phyloP scores from a whole-genome alignment of 176 grass and related monocot genomes.

The Lolium multiflorum region DNA sequence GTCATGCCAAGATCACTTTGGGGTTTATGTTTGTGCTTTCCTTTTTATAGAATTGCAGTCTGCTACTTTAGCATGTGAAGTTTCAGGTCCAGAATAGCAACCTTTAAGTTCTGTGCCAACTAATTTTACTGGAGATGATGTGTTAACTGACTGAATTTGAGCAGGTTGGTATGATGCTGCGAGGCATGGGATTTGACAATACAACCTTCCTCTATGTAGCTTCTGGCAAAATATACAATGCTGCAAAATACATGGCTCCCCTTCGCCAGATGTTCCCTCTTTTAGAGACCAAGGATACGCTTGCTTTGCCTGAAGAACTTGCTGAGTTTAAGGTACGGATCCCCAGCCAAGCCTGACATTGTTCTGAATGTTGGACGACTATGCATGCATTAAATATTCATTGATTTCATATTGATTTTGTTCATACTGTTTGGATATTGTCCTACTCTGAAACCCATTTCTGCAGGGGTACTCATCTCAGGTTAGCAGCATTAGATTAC shows the following conservation, averaged over 20 bases:
- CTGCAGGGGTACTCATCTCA: constrained; percentile 81
- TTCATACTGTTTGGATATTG: background rate
- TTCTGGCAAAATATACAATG: constrained; percentile 94
- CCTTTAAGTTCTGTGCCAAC: background rate
- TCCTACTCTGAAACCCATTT: constrained; percentile 12
- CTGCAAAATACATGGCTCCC: constrained; percentile 84
- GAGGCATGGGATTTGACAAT: constrained; percentile 93
- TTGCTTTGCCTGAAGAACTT: constrained; percentile 86
- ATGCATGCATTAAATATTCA: constrained; percentile 18
- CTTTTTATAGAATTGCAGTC: constrained; percentile 8
- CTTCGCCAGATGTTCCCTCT: constrained; percentile 88
- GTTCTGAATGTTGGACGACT: constrained; percentile 12
- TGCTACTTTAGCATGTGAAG: constrained; percentile 8
- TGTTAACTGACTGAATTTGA: constrained; percentile 29
- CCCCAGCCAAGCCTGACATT: background rate
- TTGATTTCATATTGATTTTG: constrained; percentile 17
- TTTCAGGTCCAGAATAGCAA: constrained; percentile 5
- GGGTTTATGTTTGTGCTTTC: background rate
- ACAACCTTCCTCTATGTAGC: constrained; percentile 84
- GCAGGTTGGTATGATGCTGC: constrained; percentile 98
- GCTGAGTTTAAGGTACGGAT: constrained; percentile 74
- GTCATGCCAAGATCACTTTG: background rate
- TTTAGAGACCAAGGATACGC: constrained; percentile 78
- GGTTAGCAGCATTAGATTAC: constrained; percentile 88
- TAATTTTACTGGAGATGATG: background rate